phyloP scores from a whole-genome alignment of 441 rosid species.

The Gossypium gossypioides region DNA sequence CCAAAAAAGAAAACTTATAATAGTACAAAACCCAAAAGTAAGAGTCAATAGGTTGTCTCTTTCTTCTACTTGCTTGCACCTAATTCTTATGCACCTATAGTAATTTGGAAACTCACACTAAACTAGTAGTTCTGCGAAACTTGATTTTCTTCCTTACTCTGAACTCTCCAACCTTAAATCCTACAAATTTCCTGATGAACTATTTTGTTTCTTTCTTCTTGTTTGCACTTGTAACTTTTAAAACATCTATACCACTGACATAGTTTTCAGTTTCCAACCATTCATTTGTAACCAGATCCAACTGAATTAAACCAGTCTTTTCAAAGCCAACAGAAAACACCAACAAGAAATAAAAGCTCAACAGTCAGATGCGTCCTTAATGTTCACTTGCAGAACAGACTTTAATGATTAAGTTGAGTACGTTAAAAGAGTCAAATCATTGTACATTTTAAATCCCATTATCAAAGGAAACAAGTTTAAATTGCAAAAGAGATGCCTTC shows the following conservation, averaged over 20 bases:
- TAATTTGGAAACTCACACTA: background rate
- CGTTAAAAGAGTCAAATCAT: background rate
- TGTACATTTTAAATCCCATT: background rate
- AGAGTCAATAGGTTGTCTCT: background rate
- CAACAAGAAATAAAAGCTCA: background rate
- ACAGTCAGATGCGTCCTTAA: background rate
- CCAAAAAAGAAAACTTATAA: background rate
- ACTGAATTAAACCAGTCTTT: background rate
- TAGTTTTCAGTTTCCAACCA: constrained; percentile 1
- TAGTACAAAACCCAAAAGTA: background rate
- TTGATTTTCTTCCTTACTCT: background rate
- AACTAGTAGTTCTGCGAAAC: background rate
- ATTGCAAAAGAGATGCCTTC: background rate
- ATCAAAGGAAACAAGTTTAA: background rate
- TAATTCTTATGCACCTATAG: background rate
- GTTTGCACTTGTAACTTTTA: background rate
- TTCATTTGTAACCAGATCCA: background rate
- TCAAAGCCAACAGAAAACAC: background rate
- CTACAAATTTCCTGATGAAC: background rate
- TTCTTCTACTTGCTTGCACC: background rate
- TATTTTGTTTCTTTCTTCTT: background rate
- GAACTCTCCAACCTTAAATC: background rate
- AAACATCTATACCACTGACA: background rate
- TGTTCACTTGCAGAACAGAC: background rate
- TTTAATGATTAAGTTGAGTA: background rate